phyloP scores from a whole-genome alignment of 257 asterid genomes.

The Nemophila menziesii region DNA sequence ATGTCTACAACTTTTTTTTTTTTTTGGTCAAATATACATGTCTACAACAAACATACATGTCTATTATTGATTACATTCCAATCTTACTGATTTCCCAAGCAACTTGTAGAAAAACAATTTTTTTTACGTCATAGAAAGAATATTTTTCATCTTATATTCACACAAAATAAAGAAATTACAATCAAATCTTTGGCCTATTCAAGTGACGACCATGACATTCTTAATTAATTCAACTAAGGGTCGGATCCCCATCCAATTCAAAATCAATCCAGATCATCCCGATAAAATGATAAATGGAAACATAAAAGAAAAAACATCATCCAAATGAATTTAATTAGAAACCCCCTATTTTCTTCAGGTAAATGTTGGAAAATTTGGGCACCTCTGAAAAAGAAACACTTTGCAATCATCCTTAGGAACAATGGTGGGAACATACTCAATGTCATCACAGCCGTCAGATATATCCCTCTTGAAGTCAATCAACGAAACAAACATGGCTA shows the following conservation, averaged over 20 bases:
- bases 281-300: no score
- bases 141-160: not conserved
- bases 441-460: slow-evolving; percentile 81
- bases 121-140: slow-evolving; percentile 16
- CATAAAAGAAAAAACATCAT: not conserved
- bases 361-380: slow-evolving; percentile 32
- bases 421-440: slow-evolving; percentile 69
- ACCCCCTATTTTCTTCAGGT: slow-evolving; percentile 15
- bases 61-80: no score
- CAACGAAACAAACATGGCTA: slow-evolving; percentile 49
- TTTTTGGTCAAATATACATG: no score
- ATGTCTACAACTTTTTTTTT: no score
- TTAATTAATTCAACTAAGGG: no score
- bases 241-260: no score
- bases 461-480: slow-evolving; percentile 57
- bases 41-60: no score
- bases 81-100: not conserved
- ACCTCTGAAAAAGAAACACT: slow-evolving; percentile 43
- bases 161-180: not conserved
- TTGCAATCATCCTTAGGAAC: slow-evolving; percentile 85
- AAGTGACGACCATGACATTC: no score
- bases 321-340: not conserved
- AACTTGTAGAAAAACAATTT: slow-evolving; percentile 1
- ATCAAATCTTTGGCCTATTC: no score
- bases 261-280: not conserved